Conservation (phyloP, 768 basidiomycete species). For the Solioccasus polychromus region DNA sequence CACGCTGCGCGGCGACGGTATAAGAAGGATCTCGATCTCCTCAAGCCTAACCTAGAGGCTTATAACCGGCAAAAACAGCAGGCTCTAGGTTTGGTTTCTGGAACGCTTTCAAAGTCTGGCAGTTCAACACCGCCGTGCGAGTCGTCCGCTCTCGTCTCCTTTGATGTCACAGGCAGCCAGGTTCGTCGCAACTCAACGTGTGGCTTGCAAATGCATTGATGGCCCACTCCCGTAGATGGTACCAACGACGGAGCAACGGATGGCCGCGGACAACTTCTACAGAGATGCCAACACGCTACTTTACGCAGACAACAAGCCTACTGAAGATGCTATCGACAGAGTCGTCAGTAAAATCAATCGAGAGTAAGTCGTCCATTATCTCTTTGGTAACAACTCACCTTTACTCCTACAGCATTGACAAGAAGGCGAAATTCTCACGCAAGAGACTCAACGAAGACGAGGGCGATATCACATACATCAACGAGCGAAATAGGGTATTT, state of each 20-base stretch:
- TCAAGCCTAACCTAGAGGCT: slow-evolving; percentile 82
- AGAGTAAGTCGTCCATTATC: slow-evolving; percentile 60
- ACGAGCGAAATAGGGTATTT: slow-evolving; percentile 96
- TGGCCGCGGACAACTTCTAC: slow-evolving; percentile 81
- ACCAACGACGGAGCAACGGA: slow-evolving; percentile 57
- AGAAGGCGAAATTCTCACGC: slow-evolving; percentile 85
- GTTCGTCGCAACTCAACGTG: slow-evolving; percentile 28
- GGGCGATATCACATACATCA: slow-evolving; percentile 98
- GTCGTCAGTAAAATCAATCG: slow-evolving; percentile 88
- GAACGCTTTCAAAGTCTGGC: slow-evolving; percentile 50
- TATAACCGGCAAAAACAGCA: slow-evolving; percentile 91
- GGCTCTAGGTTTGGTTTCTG: slow-evolving; percentile 70
- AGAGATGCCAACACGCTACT: slow-evolving; percentile 90
- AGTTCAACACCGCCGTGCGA: slow-evolving; percentile 31
- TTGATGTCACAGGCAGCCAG: slow-evolving; percentile 47
- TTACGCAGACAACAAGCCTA: slow-evolving; percentile 94
- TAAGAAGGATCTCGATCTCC: slow-evolving; percentile 84
- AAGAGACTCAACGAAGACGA: slow-evolving; percentile 90
- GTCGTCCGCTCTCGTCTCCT: slow-evolving; percentile 42
- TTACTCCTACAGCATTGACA: slow-evolving; percentile 63
- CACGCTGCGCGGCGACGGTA: slow-evolving; percentile 87
- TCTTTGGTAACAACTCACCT: not conserved
- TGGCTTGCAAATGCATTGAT: slow-evolving; percentile 7
- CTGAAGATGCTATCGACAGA: slow-evolving; percentile 92
- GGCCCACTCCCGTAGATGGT: slow-evolving; percentile 37